Base-by-base conservation (phyloP, 768 basidiomycete species). In the Gloeophyllum trabeum region DNA sequence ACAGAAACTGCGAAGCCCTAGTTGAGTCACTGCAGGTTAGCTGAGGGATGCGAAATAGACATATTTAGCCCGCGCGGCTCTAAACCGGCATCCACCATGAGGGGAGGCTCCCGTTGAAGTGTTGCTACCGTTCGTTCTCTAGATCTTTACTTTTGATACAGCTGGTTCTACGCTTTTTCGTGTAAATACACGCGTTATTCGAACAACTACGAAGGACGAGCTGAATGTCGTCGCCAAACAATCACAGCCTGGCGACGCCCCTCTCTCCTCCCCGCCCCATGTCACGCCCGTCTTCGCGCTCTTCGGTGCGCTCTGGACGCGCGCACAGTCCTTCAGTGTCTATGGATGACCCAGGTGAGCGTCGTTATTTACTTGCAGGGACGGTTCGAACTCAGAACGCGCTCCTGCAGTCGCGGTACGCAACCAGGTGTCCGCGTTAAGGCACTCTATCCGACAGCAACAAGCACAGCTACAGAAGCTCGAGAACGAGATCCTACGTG, bases 401-500 rank as follows among this genome's bases (percentile, higher is more conserved):
- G 53, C 46, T 46, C 32, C 52, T 55, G 47, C 52, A 89, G 86
- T 87, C 54, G 73, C 77, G 47, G 68, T 87, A 41, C 76, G 86
- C 43, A 79, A 75, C 51, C 85, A 88, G 46, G 79, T 89, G 62
- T 85, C 83, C 50, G 79, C 78, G 30, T 62, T 89, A 54, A 87
- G 81, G 61, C 86, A 89, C 57, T 75, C 70, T 55, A 89, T 89
- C 51, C 66, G 86, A 47, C 85, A 88, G 51, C 82, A 89, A 54
- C 83, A 87, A 64, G 85, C 85, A 16, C 83, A 88, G 51, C 59
- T 87, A 25, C 72, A 79, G 50, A 67, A 54, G 28, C 71, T 88
- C 41, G 86, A 89, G 57, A 82, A 67, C 53, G 67, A 73, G 41
- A 62, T 89, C 38, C 69, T 79, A 39, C 73, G 74, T 49, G 76